phyloP scores from a whole-genome alignment of 2,329 filamentous ascomycete species.

The Colletotrichum tanaceti region DNA sequence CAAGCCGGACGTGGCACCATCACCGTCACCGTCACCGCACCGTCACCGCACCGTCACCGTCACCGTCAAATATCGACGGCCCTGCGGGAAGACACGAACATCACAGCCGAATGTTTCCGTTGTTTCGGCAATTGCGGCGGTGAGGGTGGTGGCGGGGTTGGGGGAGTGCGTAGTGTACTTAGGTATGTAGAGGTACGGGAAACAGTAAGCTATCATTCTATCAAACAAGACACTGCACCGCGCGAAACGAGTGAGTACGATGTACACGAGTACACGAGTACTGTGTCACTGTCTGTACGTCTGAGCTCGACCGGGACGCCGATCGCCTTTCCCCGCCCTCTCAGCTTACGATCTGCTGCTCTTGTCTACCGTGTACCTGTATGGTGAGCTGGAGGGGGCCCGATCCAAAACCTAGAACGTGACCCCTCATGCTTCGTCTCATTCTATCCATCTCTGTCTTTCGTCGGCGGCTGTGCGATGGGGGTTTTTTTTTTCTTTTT shows the following conservation, averaged over 20 bases:
- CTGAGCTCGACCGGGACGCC: conserved; percentile 29
- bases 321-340: conserved; percentile 23
- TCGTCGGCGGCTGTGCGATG: conserved; percentile 15
- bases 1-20: conserved; percentile 12
- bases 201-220: too few relatives aligned
- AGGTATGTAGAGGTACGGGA: too few relatives aligned
- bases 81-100: conserved; percentile 3
- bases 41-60: too few relatives aligned
- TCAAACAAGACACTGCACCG: conserved; percentile 11
- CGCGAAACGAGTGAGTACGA: too few relatives aligned
- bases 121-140: background rate
- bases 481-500: too few relatives aligned
- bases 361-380: too few relatives aligned
- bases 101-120: conserved; percentile 26
- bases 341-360: conserved; percentile 16
- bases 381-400: too few relatives aligned
- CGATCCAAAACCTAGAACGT: conserved; percentile 24
- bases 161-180: too few relatives aligned
- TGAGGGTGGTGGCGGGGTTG: too few relatives aligned
- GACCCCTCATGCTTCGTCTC: conserved; percentile 28
- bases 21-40: too few relatives aligned
- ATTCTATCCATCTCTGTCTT: background rate
- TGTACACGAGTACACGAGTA: background rate
- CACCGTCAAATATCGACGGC: background rate
- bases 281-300: too few relatives aligned